phyloP scores from a whole-genome alignment of 768 basidiomycete species.

The Lactarius hengduanensis region DNA sequence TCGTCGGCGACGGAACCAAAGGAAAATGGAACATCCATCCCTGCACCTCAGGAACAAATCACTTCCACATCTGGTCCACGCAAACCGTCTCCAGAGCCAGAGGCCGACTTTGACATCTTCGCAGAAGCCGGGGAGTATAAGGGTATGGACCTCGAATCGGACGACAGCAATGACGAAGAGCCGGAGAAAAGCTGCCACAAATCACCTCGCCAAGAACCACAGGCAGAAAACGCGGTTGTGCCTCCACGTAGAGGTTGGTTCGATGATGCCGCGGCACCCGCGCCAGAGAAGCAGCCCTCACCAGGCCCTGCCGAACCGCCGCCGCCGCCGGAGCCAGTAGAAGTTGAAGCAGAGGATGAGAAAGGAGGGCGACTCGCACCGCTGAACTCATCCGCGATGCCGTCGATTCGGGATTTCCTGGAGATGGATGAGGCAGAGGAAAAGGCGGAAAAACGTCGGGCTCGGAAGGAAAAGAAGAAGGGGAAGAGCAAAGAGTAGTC shows the following conservation, averaged over 20 bases:
- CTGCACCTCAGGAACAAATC: constrained; percentile 8
- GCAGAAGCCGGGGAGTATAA: constrained; percentile 82
- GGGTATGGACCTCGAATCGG: constrained; percentile 57
- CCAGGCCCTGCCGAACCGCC: constrained; percentile 1
- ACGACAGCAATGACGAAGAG: constrained; percentile 31
- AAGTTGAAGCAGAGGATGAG: constrained; percentile 46
- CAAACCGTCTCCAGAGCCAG: constrained; percentile 37
- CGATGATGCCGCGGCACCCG: constrained; percentile 7
- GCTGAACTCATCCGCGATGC: constrained; percentile 74
- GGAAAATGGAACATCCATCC: constrained; percentile 10
- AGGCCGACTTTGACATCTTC: constrained; percentile 77
- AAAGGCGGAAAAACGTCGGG: constrained; percentile 63
- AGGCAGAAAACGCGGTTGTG: background rate
- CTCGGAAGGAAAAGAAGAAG: constrained; percentile 75
- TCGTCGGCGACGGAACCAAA: constrained; percentile 27
- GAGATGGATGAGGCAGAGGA: constrained; percentile 70
- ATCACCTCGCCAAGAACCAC: background rate
- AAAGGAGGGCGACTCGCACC: constrained; percentile 61
- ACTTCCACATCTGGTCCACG: constrained; percentile 22
- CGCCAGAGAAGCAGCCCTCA: constrained; percentile 9
- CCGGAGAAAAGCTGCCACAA: background rate
- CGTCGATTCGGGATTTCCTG: constrained; percentile 80
- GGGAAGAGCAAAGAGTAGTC: constrained; percentile 35
- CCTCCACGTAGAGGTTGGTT: constrained; percentile 22
- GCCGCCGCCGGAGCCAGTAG: constrained; percentile 37